These are phyloP conservation scores for Waltergamsia citrina DNA, from an alignment of 2,329 filamentous ascomycete genomes.

Conservation along the genomic window DNA sequence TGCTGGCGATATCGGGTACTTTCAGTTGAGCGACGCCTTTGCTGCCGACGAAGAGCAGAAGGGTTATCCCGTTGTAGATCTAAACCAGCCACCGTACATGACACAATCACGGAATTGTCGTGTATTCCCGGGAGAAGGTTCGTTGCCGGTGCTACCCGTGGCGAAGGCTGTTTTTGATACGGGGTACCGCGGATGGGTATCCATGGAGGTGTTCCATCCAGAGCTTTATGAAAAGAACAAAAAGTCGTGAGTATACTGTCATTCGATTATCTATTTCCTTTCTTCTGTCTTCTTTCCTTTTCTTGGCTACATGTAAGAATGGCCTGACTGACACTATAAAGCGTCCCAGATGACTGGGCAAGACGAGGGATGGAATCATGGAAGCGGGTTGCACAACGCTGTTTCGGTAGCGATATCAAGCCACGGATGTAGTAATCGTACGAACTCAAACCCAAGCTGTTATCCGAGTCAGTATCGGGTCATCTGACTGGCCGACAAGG, in stretches of 20 bases:
- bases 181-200: constrained; percentile 1
- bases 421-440: not conserved
- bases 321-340: no score
- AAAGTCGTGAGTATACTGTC: constrained; percentile 1
- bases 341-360: constrained; percentile 1
- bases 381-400: not conserved
- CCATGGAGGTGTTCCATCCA: constrained; percentile 2
- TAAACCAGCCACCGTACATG: constrained; percentile 1
- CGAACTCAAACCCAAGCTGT: no score
- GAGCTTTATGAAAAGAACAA: not conserved
- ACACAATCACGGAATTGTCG: constrained; percentile 2
- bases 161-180: constrained; percentile 1
- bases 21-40: constrained; percentile 1
- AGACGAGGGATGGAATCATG: not conserved
- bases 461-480: no score
- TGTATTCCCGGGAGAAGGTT: not conserved
- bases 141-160: not conserved
- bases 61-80: not conserved
- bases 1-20: not conserved
- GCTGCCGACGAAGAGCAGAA: constrained; percentile 1
- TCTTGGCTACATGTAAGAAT: no score
- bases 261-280: no score
- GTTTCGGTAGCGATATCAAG: not conserved
- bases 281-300: no score
- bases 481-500: no score